phyloP scores from a whole-genome alignment of 2,329 filamentous ascomycete species.

The Rutstroemia sp. region DNA sequence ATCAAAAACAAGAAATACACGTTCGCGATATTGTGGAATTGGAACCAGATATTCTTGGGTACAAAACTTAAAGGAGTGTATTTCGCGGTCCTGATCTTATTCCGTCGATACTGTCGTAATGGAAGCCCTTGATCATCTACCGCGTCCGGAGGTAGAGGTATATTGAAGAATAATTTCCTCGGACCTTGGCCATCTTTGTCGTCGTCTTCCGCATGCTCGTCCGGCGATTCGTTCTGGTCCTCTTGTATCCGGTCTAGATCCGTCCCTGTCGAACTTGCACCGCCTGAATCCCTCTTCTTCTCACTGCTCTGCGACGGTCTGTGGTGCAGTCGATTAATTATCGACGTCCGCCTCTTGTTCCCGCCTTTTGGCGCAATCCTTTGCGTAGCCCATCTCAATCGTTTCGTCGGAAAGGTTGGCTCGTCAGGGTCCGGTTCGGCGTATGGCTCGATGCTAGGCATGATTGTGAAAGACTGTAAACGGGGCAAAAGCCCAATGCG shows the following conservation, averaged over 20 bases:
- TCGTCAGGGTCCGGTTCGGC: constrained; percentile 31
- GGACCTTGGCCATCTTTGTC: constrained; percentile 33
- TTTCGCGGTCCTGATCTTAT: constrained; percentile 97
- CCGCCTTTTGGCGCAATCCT: constrained; percentile 71
- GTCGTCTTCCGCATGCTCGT: constrained; percentile 29
- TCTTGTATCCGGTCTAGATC: constrained; percentile 28
- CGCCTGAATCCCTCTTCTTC: constrained; percentile 55
- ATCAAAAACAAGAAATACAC: constrained; percentile 97
- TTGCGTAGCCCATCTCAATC: constrained; percentile 95
- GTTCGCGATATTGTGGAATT: constrained; percentile 98
- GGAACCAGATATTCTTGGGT: constrained; percentile 94
- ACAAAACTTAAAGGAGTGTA: constrained; percentile 94
- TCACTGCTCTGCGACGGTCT: constrained; percentile 49
- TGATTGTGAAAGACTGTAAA: constrained; percentile 5
- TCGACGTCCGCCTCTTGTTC: constrained; percentile 70
- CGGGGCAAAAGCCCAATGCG: constrained; percentile 8
- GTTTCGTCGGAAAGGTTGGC: constrained; percentile 49
- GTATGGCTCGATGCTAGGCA: constrained; percentile 35
- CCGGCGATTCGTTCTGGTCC: constrained; percentile 17
- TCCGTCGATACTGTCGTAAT: constrained; percentile 64
- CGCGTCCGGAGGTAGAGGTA: constrained; percentile 65
- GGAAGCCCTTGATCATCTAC: constrained; percentile 78
- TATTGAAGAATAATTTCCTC: constrained; percentile 76
- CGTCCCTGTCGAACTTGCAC: constrained; percentile 30
- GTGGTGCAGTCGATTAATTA: constrained; percentile 69